These are phyloP conservation scores for Camelina laxa DNA, from an alignment of 345 rosid genomes.

Conservation along the genomic window DNA sequence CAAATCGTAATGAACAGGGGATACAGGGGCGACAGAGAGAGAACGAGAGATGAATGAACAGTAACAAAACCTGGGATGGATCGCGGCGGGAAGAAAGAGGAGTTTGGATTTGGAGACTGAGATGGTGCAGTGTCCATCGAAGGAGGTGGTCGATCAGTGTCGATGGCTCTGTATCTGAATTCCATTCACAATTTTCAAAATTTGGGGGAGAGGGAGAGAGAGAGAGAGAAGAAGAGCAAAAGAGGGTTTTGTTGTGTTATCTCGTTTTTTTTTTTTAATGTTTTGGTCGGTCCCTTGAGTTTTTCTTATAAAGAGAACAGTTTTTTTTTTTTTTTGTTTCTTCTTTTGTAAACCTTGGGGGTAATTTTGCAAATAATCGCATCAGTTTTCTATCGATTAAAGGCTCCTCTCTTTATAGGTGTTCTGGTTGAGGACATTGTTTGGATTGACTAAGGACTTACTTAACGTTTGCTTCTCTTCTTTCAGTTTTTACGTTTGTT, in stretches of 20 bases:
- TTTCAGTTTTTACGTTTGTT: too few species aligned
- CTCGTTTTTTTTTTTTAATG: neutral
- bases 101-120: conserved; percentile 20
- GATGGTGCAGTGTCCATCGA: neutral
- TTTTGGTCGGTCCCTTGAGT: too few species aligned
- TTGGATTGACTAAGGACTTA: too few species aligned
- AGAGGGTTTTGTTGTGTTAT: neutral
- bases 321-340: too few species aligned
- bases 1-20: neutral
- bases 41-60: neutral
- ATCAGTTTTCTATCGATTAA: too few species aligned
- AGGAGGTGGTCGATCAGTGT: conserved; percentile 36
- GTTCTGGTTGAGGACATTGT: too few species aligned
- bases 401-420: too few species aligned
- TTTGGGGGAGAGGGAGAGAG: neutral
- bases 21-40: neutral
- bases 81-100: conserved; percentile 34
- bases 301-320: too few species aligned
- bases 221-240: neutral
- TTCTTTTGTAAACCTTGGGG: too few species aligned
- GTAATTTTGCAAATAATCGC: too few species aligned
- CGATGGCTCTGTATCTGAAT: conserved; percentile 54
- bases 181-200: conserved; percentile 44
- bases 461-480: too few species aligned
- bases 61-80: conserved; percentile 40